Evolutionary conservation across 2,329 filamentous ascomycete species (phyloP), one percentile per base, ranked within the genome.

Genomic region (Thelonectria olida): DNA sequence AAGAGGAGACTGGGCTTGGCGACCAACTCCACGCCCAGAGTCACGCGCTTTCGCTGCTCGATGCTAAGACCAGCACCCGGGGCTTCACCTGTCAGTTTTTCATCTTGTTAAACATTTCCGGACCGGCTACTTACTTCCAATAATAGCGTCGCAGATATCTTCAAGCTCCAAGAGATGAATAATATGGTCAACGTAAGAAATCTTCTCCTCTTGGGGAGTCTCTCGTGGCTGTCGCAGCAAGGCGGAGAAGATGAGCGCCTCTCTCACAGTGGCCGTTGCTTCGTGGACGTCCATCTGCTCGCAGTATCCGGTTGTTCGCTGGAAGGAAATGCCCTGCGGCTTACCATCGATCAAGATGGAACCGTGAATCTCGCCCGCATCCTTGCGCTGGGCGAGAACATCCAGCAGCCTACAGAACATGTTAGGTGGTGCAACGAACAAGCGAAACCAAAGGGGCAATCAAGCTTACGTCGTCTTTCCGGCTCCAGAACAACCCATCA

Each of bases 401-500:
- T 92, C 90, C 13, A 92, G 80, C 2, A 92, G 74, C 10, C 58
- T 61, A 6, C 8, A 39, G 15, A 4, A n/a, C 2, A 17, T 38
- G 31, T 61, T 20, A 58, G 56, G 41, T n/a, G 39, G 10, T 31
- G 28, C 4, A 12, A 10, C 9, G 5, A 31, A 31, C 28, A 12
- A 19, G 4, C 17, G 7, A 5, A 25, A 8, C 10, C 6, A 22
- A 47, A 23, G 3, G 12, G 2, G n/a, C 10, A 17, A 39, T 7
- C 10, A 20, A 45, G 20, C 13, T 15, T 19, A 65, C 65, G 92
- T 95, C 0, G 92, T 94, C 78, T 96, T 96, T 22, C 92, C 92
- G 5, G 92, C 92, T 45, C 91, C 91, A 6, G 88, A 92, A 8
- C 90, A 90, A 49, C 92, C 92, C 82, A 96, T 92, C 4, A 96